Percentiles rank a stretch among this genome's conserved stretches.
These are phyloP conservation scores for Anethum foeniculum DNA, from an alignment of 140 eudicot genomes.

Conservation along the genomic window DNA sequence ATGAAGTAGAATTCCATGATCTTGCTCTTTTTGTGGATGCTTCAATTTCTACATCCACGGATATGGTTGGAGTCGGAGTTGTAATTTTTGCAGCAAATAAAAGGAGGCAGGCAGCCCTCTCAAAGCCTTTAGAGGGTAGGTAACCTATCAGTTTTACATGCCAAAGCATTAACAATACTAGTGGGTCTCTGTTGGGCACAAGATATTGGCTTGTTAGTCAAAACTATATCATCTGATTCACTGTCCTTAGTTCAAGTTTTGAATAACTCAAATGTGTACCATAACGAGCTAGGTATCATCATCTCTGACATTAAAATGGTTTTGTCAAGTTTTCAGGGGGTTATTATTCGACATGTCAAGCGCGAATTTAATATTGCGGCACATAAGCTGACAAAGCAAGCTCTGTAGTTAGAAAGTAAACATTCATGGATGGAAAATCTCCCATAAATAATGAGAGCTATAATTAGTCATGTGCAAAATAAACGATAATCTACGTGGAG, in stretches of 20 bases:
- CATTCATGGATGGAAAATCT: too few species aligned
- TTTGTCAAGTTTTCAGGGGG: too few species aligned
- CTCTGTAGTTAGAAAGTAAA: too few species aligned
- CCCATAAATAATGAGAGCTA: too few species aligned
- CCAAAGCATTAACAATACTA: not conserved
- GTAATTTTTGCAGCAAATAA: not conserved
- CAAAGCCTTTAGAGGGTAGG: not conserved
- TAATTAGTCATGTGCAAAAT: too few species aligned
- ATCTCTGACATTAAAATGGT: too few species aligned
- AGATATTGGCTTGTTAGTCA: not conserved
- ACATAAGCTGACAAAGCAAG: too few species aligned
- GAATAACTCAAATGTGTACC: not conserved
- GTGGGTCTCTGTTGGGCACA: not conserved
- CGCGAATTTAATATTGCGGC: too few species aligned
- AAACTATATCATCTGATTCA: not conserved
- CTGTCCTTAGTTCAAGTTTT: not conserved
- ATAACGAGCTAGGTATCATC: not conserved
- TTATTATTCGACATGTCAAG: too few species aligned
- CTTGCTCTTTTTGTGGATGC: not conserved
- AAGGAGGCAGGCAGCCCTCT: not conserved
- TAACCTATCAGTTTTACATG: not conserved
- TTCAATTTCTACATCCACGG: not conserved
- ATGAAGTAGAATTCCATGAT: not conserved
- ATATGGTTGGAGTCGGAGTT: not conserved
- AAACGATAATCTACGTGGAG: too few species aligned